Base-by-base conservation (phyloP, 345 rosid genomes). In the Arabidopsis arenosa region DNA sequence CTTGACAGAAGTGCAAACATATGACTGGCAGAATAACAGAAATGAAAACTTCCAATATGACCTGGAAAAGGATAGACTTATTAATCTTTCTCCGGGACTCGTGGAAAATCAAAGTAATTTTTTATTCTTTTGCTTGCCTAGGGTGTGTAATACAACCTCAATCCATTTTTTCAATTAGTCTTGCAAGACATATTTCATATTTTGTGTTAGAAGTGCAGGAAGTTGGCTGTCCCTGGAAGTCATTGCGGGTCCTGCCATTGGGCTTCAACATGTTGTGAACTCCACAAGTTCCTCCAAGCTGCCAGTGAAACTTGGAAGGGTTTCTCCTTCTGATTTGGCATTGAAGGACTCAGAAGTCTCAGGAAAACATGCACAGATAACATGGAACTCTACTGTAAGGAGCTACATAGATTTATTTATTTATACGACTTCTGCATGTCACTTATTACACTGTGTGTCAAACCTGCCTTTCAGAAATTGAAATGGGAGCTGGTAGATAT, bases 401-500 rank as follows among this genome's bases (percentile, higher is more conserved):
- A 75, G 73, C 70, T 74, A 75, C 26, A 33, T 57, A 57, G 44
- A 53, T 58, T 76, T 17, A 62, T 58, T 76, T 17, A 62, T 58
- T 76, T 77, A 52, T 56, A 12, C 54, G 36, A 66, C 32, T 40
- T 61, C 39, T 80, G 55, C 70, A 51, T 66, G 43, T 57, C 51
- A 13, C 63, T 33, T 67, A 36, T 64, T 66, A 53, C 71, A 43
- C 53, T 81, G 55, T 63, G 55, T 49, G 68, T 71, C 18, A 61
- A 26, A 5, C 26, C 13, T 35, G 7, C 70, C 37, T 73, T 83
- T 80, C 85, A 96, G 99, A 96, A 83, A 76, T 70, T 82, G 68
- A 96, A 85, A 75, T 96, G 99, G 99, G 99, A 96, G 86, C 85
- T 96, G 75, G 80, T 89, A 47, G 99, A 96, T 84, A 83, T 88